Evolutionary conservation across 164 flowering plant genomes (phyloP).

Genomic region (Stephania japonica): DNA sequence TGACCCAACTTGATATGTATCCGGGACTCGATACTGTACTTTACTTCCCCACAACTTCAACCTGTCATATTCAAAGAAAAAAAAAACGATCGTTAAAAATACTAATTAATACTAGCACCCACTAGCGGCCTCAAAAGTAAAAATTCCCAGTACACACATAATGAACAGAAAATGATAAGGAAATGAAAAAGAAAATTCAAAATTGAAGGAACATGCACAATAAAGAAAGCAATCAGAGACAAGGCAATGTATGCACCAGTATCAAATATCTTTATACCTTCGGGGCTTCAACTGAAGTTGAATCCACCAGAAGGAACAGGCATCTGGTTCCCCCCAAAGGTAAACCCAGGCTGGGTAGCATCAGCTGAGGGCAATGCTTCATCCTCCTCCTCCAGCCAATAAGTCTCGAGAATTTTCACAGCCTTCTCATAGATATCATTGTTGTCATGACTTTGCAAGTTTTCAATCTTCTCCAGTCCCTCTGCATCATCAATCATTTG

Average conservation of each 20-base stretch:
- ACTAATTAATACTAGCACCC: background rate
- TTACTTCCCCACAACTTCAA: background rate
- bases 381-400: conserved; percentile 63
- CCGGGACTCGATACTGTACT: background rate
- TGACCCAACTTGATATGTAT: conserved; percentile 1
- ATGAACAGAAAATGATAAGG: no score
- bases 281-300: conserved; percentile 56
- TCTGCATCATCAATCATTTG: conserved; percentile 63
- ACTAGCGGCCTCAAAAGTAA: no score
- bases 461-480: conserved; percentile 66
- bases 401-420: conserved; percentile 64
- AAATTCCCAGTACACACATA: no score
- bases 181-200: background rate
- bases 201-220: background rate
- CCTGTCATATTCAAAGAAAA: background rate
- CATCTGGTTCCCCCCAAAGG: conserved; percentile 42
- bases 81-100: no score
- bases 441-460: conserved; percentile 68
- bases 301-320: conserved; percentile 63
- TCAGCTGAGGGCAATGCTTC: conserved; percentile 40
- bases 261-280: conserved; percentile 13
- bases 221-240: background rate
- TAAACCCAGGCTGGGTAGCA: conserved; percentile 43
- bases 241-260: background rate
- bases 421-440: conserved; percentile 74